Base-by-base conservation (phyloP, 2,329 filamentous ascomycete genomes). In the Clonostachys chloroleuca region DNA sequence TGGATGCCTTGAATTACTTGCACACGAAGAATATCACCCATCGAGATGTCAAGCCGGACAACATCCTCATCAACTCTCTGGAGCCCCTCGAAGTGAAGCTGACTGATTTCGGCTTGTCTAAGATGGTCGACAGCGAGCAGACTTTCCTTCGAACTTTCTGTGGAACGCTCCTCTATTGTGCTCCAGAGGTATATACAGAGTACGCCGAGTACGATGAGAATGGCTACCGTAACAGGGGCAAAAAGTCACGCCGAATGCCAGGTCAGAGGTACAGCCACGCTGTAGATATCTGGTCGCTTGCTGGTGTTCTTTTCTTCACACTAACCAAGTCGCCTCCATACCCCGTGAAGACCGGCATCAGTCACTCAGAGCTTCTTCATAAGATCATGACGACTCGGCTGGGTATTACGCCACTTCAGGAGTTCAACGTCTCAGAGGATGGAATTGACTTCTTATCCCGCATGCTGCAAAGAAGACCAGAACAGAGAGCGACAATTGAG, bases 1-100 rank as follows among this genome's bases (percentile, higher is more conserved):
- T 96, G 40, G 81, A 86, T 55, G 92, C 92, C 3, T 72, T 99
- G 45, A 83, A 83, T 33, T 96, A 99, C 63, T 75, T 99, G 9
- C 94, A 99, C 64, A 74, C 77, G 46, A 86, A 87, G 57, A 90
- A 87, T 60, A 96, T 99, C 56, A 97, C 92, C 0, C 94, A 99
- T 67, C 87, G 94, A n/a, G 94, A 99, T 65, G 91, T 99, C 60
- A 99, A 99, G 63, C 94, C 94, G 0, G 94, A 99, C 72, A 99
- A 99, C 59, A 96, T 99, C 51, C 75, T 99, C 39, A 88, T 97
- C 54, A 76, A 84, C 12, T 85, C 83, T 1, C 63, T 81, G 10
- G 73, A 85, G 6, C 91, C 92, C 0, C 80, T 96, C 43, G 75
- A 81, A 13, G 86, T 97, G 56, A 97, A 99, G 66, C 74, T 99